Conservation (phyloP, 306 rosid genomes). For the Myrica gale region DNA sequence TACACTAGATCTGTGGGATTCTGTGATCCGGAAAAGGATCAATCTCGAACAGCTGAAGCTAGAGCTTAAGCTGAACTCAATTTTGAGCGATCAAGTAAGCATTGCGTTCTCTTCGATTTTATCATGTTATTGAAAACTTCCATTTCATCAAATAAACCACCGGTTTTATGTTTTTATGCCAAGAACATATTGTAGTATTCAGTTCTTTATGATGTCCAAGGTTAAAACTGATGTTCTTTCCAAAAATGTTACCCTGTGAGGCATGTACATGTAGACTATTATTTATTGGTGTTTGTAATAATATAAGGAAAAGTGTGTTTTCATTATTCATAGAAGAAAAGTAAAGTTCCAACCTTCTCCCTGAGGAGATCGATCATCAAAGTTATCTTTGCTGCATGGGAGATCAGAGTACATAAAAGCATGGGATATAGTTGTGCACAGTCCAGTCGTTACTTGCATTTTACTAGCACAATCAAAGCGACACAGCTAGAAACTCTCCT, state of each 20-base stretch:
- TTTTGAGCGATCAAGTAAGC: slow-evolving; percentile 85
- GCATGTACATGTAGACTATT: background rate
- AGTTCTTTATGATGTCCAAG: background rate
- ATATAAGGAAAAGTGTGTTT: too few relatives aligned
- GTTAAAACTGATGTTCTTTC: background rate
- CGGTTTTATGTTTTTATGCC: background rate
- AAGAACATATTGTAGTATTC: background rate
- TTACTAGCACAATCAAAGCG: too few relatives aligned
- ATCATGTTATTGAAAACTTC: background rate
- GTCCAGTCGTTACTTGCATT: background rate
- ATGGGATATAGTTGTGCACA: background rate
- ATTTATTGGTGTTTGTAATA: background rate
- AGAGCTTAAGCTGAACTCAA: slow-evolving; percentile 69
- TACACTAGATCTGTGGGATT: slow-evolving; percentile 65
- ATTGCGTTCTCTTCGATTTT: slow-evolving; percentile 30
- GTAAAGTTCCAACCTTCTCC: too few relatives aligned
- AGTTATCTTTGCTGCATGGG: too few relatives aligned
- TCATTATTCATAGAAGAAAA: too few relatives aligned
- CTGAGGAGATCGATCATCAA: too few relatives aligned
- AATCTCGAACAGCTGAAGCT: slow-evolving; percentile 80
- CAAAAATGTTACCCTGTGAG: background rate
- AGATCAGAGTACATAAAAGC: too few relatives aligned
- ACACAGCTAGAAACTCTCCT: background rate
- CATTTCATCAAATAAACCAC: background rate
- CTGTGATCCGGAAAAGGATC: slow-evolving; percentile 74